Evolutionary conservation across 2,329 filamentous ascomycete genomes (phyloP).

Genomic region (Colletotrichum liaoningense): DNA sequence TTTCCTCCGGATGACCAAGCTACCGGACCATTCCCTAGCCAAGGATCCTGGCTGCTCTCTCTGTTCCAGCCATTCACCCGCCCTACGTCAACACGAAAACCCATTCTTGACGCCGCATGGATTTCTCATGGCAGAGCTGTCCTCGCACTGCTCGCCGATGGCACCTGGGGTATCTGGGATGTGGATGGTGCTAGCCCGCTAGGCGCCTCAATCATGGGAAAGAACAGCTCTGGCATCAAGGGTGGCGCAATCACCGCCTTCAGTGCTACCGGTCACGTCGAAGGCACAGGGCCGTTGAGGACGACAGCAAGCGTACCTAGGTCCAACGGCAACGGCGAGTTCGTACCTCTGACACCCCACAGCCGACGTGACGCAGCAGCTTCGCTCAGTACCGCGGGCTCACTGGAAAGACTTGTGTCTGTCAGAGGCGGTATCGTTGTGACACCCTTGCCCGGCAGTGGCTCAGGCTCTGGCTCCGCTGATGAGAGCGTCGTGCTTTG

Average conservation of each 20-base stretch:
- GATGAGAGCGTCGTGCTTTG: constrained; percentile 69
- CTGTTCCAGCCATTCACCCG: constrained; percentile 68
- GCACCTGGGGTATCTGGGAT: constrained; percentile 77
- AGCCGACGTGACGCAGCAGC: constrained; percentile 65
- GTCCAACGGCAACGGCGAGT: constrained; percentile 55
- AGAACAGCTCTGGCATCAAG: constrained; percentile 62
- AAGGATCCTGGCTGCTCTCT: constrained; percentile 74
- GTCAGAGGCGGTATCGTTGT: constrained; percentile 66
- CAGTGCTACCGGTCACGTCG: constrained; percentile 68
- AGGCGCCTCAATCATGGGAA: constrained; percentile 59
- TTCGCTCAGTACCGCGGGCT: constrained; percentile 53
- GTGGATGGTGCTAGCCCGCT: constrained; percentile 68
- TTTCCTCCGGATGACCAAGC: constrained; percentile 63
- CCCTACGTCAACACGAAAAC: constrained; percentile 63
- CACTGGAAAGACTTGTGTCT: constrained; percentile 62
- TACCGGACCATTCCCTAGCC: constrained; percentile 62
- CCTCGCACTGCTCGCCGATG: constrained; percentile 69
- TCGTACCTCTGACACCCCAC: constrained; percentile 74
- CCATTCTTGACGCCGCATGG: constrained; percentile 72
- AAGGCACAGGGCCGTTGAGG: constrained; percentile 69
- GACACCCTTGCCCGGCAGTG: constrained; percentile 53
- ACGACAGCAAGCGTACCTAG: constrained; percentile 19
- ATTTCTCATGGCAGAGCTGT: constrained; percentile 70
- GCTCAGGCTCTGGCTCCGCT: constrained; percentile 53
- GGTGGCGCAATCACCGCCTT: constrained; percentile 71